These are phyloP conservation scores for Lepidopterella palustris DNA, from an alignment of 495 filamentous ascomycete species.

Conservation along the genomic window DNA sequence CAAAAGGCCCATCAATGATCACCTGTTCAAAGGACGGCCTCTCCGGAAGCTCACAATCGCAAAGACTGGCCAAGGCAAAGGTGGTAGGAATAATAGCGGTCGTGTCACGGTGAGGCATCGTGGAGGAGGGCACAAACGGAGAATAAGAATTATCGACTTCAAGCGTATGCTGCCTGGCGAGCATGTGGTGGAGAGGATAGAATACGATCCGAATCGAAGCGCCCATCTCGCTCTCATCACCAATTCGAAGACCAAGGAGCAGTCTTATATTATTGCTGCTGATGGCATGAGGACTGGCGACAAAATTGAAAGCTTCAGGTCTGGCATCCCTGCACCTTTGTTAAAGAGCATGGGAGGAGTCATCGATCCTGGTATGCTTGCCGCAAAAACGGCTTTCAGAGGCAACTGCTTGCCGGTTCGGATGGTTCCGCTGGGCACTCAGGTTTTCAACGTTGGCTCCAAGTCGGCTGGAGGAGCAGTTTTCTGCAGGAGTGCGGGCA, in stretches of 20 bases:
- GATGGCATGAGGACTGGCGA: conserved; percentile 92
- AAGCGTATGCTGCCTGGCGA: conserved; percentile 64
- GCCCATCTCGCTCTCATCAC: conserved; percentile 88
- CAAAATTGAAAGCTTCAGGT: conserved; percentile 79
- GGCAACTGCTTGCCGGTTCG: conserved; percentile 92
- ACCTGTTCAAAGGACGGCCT: conserved; percentile 89
- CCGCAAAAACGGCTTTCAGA: conserved; percentile 85
- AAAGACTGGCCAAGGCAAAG: conserved; percentile 85
- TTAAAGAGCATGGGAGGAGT: conserved; percentile 84
- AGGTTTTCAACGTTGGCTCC: conserved; percentile 86
- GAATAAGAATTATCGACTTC: conserved; percentile 89
- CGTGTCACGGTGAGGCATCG: conserved; percentile 80
- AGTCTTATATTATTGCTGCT: conserved; percentile 86
- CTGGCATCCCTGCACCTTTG: conserved; percentile 77
- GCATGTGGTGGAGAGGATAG: conserved; percentile 85
- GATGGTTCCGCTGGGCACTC: conserved; percentile 86
- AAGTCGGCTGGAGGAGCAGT: conserved; percentile 65
- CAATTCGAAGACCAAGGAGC: conserved; percentile 56
- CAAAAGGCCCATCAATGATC: conserved; percentile 85
- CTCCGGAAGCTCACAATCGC: conserved; percentile 75
- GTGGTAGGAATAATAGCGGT: conserved; percentile 84
- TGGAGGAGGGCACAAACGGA: conserved; percentile 82
- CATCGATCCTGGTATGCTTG: conserved; percentile 88
- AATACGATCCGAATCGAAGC: conserved; percentile 87
- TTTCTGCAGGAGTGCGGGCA: conserved; percentile 89